phyloP scores from a whole-genome alignment of 2,329 filamentous ascomycete genomes.

The Colletotrichum paranaense region DNA sequence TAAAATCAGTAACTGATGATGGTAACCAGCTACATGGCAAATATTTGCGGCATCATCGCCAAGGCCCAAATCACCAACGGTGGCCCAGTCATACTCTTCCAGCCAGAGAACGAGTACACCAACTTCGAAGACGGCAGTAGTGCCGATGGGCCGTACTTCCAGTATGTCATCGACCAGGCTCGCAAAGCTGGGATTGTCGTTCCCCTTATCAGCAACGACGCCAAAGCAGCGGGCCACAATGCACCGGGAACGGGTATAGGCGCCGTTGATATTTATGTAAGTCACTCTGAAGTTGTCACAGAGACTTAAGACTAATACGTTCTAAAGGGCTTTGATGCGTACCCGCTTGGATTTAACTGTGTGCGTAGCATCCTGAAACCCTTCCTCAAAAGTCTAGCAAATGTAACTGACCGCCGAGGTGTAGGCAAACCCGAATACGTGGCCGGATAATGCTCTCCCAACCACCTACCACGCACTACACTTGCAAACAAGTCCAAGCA shows the following conservation, averaged over 20 bases:
- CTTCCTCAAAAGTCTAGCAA: background rate
- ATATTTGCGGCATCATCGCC: slow-evolving; percentile 67
- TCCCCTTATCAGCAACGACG: slow-evolving; percentile 82
- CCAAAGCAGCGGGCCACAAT: slow-evolving; percentile 68
- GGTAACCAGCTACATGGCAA: slow-evolving; percentile 64
- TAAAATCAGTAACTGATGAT: background rate
- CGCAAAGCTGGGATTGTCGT: slow-evolving; percentile 77
- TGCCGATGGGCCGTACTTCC: slow-evolving; percentile 76
- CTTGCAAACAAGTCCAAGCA: slow-evolving; percentile 66
- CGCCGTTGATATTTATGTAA: slow-evolving; percentile 53
- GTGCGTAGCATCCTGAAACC: slow-evolving; percentile 40
- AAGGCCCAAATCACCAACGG: slow-evolving; percentile 85
- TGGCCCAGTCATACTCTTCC: slow-evolving; percentile 81
- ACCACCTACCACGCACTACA: slow-evolving; percentile 57
- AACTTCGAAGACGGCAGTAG: slow-evolving; percentile 51
- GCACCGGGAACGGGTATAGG: slow-evolving; percentile 69
- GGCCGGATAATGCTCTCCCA: slow-evolving; percentile 42
- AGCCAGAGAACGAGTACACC: slow-evolving; percentile 87
- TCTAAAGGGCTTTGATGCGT: slow-evolving; percentile 62
- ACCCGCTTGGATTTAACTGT: slow-evolving; percentile 71
- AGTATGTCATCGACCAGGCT: slow-evolving; percentile 76
- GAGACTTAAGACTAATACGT: background rate
- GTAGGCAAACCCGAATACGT: slow-evolving; percentile 57
- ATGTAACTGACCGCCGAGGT: background rate
- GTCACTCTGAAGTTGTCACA: background rate